Evolutionary conservation across 2,329 filamentous ascomycete genomes (phyloP).

Genomic region (Pyrenophora seminiperda): DNA sequence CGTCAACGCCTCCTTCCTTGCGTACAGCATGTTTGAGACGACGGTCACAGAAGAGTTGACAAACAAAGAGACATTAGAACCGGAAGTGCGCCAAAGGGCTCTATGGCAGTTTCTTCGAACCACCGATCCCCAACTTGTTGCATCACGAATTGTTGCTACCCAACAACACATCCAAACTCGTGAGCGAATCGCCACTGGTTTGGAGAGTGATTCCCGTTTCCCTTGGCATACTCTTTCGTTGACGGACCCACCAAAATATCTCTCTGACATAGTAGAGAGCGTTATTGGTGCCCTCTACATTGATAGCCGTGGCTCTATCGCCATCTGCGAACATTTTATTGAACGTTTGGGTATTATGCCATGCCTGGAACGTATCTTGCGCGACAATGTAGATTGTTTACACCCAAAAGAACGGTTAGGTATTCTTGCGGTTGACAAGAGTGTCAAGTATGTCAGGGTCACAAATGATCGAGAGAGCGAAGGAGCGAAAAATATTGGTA

Average conservation of each 20-base stretch:
- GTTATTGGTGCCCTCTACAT: conserved; percentile 83
- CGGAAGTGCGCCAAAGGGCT: conserved; percentile 43
- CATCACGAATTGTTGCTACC: conserved; percentile 53
- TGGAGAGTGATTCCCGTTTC: conserved; percentile 62
- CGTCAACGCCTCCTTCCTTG: conserved; percentile 80
- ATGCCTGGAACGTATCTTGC: conserved; percentile 66
- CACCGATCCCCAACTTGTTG: conserved; percentile 54
- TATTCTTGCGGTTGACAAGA: conserved; percentile 58
- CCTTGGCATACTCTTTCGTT: conserved; percentile 77
- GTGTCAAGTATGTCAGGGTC: conserved; percentile 59
- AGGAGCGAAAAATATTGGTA: background rate
- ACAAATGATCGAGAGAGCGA: conserved; percentile 17
- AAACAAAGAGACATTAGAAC: conserved; percentile 40
- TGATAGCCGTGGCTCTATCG: conserved; percentile 58
- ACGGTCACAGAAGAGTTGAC: conserved; percentile 43
- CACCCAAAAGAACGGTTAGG: conserved; percentile 73
- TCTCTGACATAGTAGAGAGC: conserved; percentile 69
- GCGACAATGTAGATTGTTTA: conserved; percentile 57
- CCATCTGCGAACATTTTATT: conserved; percentile 64
- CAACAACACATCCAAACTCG: conserved; percentile 58
- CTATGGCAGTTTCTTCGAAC: conserved; percentile 76
- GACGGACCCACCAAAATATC: conserved; percentile 49
- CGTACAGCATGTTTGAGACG: conserved; percentile 72
- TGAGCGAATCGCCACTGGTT: conserved; percentile 54
- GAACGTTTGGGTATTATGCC: conserved; percentile 67